Conservation (phyloP, 495 filamentous ascomycete genomes). For the Ascodesmis nigricans region DNA sequence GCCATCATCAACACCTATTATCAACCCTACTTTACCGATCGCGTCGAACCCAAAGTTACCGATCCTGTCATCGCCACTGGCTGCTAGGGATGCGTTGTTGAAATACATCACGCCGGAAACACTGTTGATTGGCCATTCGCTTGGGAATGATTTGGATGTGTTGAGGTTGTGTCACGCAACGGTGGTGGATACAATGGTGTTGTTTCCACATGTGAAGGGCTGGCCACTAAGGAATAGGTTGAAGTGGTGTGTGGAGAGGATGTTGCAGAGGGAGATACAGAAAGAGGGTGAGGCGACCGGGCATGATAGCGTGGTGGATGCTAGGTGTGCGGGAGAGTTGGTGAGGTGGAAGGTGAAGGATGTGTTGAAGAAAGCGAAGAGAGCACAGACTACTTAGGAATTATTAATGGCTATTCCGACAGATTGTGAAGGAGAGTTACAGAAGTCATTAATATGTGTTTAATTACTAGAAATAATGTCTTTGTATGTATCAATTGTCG, state of each 20-base stretch:
- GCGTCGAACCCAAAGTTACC: conserved; percentile 26
- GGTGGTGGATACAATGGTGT: conserved; percentile 65
- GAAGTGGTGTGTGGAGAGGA: conserved; percentile 38
- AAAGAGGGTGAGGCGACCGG: conserved; percentile 37
- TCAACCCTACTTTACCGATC: conserved; percentile 10
- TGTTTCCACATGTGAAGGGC: conserved; percentile 55
- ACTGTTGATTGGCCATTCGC: conserved; percentile 72
- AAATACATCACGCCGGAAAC: conserved; percentile 46
- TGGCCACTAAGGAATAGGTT: conserved; percentile 58
- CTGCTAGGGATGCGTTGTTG: conserved; percentile 53
- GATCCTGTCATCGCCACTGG: conserved; percentile 46
- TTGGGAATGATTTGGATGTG: conserved; percentile 84
- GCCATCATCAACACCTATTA: conserved; percentile 3
- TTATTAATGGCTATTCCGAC: too few relatives aligned
- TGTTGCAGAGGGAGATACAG: conserved; percentile 58
- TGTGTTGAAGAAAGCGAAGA: conserved; percentile 37
- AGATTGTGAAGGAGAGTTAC: too few relatives aligned
- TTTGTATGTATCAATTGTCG: too few relatives aligned
- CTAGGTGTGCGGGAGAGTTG: conserved; percentile 65
- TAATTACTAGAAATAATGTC: too few relatives aligned
- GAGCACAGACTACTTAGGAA: too few relatives aligned
- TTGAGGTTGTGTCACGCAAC: conserved; percentile 62
- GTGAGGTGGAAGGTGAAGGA: conserved; percentile 43
- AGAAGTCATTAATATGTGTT: too few relatives aligned
- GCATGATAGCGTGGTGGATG: conserved; percentile 79